Percentiles rank a stretch among this genome's conserved stretches.
Evolutionary conservation across 2,329 filamentous ascomycete genomes (phyloP).

Genomic region (Gliomastix tumulicola): DNA sequence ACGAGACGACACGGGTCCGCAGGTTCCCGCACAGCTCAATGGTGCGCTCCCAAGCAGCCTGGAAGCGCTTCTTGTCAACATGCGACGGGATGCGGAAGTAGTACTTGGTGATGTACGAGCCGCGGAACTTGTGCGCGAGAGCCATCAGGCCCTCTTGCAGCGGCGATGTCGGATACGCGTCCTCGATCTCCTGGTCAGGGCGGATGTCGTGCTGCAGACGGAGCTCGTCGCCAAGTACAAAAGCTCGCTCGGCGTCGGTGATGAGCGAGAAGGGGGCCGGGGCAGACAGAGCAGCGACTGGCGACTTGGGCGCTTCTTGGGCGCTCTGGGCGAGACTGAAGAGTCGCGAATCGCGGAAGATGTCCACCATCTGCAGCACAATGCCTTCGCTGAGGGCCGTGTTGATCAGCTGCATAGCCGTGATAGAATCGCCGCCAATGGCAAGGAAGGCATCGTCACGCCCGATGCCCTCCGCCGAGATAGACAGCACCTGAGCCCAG

Average conservation of each 20-base stretch:
- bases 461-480: constrained; percentile 3
- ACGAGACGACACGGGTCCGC: constrained; percentile 10
- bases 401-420: constrained; percentile 6
- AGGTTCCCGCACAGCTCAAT: constrained; percentile 7
- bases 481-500: constrained; percentile 19
- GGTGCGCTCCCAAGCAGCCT: constrained; percentile 9
- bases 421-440: constrained; percentile 11
- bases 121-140: constrained; percentile 14
- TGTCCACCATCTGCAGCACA: constrained; percentile 1
- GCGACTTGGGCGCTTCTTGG: neutral
- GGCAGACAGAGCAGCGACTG: neutral
- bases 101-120: constrained; percentile 11
- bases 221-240: neutral
- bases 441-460: constrained; percentile 7
- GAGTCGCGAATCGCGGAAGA: constrained; percentile 4
- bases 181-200: constrained; percentile 10
- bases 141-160: constrained; percentile 28
- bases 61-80: constrained; percentile 8
- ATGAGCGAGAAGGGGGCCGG: neutral
- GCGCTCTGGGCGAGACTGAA: no score
- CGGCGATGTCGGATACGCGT: constrained; percentile 27
- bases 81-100: constrained; percentile 5
- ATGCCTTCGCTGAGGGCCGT: constrained; percentile 1
- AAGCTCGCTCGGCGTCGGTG: neutral
- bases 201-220: neutral